Evolutionary conservation across 1,139 yeast species (phyloP), one percentile per base, ranked within the genome.

Genomic region (Candida sojae): DNA sequence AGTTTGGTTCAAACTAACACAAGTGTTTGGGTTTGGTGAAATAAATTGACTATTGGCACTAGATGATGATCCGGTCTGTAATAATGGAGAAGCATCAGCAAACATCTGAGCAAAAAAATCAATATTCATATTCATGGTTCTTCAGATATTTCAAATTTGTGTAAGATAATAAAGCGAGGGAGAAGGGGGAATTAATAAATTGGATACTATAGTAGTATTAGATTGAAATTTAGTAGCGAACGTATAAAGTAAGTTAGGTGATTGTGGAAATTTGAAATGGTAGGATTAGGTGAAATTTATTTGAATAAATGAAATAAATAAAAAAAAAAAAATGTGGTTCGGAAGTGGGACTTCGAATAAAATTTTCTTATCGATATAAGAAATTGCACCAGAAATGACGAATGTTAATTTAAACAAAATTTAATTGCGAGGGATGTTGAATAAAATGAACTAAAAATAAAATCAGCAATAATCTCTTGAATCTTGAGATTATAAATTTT

Each of bases 1-100:
- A 21, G 17, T 43, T 25, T 43, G 31, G 41, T 43, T 35, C 5
- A 34, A 25, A 9, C 28, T 17, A 28, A 39, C 42, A 11, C 35
- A 40, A 34, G 45, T 6, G 12, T 47, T 47, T 35, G 44, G 44
- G 28, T 48, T 48, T 34, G 48, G 48, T 6, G 46, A 40, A 31
- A 34, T 13, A 23, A 36, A 43, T 37, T 38, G 43, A 4, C 42
- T 37, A 12, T 43, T 43, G 38, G 38, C 6, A 12, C 12, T 31
- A 21, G 44, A 12, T 8, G 42, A 35, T 11, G 39, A 41, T 26
- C 44, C 23, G 3, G 40, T 46, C 25, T 45, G 42, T 23, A 48
- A 10, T 37, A 34, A 12, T 10, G 50, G 50, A 12, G 50, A 48
- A 30, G 43, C 13, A 2, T 48, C 50, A 13, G 45, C 44, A 23